A percentile compares a stretch with the other conserved stretches of the same genome.
These are phyloP conservation scores for Vararia minispora DNA, from an alignment of 768 basidiomycete genomes.

Conservation along the genomic window DNA sequence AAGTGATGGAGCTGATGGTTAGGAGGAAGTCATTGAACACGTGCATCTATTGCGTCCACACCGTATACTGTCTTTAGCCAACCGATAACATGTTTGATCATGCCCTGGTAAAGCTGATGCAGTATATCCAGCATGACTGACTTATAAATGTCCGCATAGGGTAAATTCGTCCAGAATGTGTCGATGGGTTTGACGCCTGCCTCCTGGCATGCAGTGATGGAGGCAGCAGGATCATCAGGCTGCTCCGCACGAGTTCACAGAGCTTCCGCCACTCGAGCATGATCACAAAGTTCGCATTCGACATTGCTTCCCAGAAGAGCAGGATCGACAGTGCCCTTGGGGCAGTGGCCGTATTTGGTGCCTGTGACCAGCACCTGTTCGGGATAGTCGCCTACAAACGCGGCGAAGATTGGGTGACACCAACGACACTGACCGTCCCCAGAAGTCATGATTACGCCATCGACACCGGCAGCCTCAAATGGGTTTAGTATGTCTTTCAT, in stretches of 20 bases:
- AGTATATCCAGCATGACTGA: conserved; percentile 23
- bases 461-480: conserved; percentile 4
- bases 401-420: conserved; percentile 16
- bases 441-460: conserved; percentile 10
- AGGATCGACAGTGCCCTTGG: conserved; percentile 3
- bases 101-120: conserved; percentile 23
- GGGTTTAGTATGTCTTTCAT: conserved; percentile 11
- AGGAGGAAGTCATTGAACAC: conserved; percentile 19
- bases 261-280: background rate
- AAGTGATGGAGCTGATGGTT: conserved; percentile 23
- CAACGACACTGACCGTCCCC: conserved; percentile 14
- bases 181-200: conserved; percentile 1
- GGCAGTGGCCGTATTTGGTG: conserved; percentile 8
- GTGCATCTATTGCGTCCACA: conserved; percentile 23
- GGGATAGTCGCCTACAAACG: conserved; percentile 15
- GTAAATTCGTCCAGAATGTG: conserved; percentile 18
- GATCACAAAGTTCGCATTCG: background rate
- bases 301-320: background rate
- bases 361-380: conserved; percentile 16
- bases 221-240: conserved; percentile 7
- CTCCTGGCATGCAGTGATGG: background rate
- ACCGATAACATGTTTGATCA: conserved; percentile 19
- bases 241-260: conserved; percentile 1
- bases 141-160: conserved; percentile 17
- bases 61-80: conserved; percentile 17